Base-by-base conservation (phyloP, 805 yeast genomes). In the Metschnikowia kunwiensis region DNA sequence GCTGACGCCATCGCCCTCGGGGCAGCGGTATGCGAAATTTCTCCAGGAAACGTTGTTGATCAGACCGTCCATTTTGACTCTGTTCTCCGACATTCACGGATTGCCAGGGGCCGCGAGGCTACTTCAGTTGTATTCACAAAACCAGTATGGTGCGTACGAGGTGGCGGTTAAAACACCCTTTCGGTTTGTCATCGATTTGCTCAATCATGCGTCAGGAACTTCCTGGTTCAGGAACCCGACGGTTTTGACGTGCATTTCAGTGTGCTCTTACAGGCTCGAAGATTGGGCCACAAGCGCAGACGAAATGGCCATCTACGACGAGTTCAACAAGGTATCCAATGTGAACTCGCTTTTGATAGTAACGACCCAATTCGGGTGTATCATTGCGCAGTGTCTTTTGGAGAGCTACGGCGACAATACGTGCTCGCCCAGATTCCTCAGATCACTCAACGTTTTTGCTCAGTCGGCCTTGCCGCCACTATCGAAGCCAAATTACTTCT, bases 401-500 rank as follows among this genome's bases (percentile, higher is more conserved):
- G 20, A 26, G 13, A 23, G 21, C 5, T 25, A 31, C 10, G 47
- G 43, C 5, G 36, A 36, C 20, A 4, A 9, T 15, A 14, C 27
- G n/a, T 27, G 36, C 15, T 21, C 32, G 1, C 14, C 35, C 5
- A n/a, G 27, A 7, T 24, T 21, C 9, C 21, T 27, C 15, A 29
- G 19, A 9, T 9, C 30, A 5, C 27, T 30, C 14, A 30, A 15
- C 17, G 18, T 16, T 7, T 31, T 36, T 9, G 14, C 36, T 3
- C 23, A 20, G 5, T 28, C 33, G 10, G 23, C 35, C 10, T 38
- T 49, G 19, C 65, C 68, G 3, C 68, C 70, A 2, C 26, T 63
- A 6, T 46, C 68, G 7, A 60, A 58, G 33, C 52, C 62, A 9
- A 49, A 44, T 24, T 41, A 40, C 34, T 51, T 49, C 24, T 44